phyloP scores from a whole-genome alignment of 805 yeast genomes.

The Metschnikowia chrysomelidarum region DNA sequence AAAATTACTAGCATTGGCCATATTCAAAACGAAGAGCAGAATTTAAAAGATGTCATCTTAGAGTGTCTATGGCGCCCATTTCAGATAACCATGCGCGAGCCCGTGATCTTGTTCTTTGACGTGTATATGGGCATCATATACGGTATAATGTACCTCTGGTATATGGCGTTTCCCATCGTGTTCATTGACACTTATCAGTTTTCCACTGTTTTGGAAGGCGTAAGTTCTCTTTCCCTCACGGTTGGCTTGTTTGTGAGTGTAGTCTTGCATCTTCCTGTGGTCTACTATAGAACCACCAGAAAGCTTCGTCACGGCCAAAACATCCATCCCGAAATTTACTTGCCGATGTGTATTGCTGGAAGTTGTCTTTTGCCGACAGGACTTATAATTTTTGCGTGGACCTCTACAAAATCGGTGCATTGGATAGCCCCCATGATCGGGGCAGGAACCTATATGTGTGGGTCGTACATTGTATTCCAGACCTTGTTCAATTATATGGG shows the following conservation, averaged over 20 bases:
- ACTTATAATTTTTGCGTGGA: constrained; percentile 16
- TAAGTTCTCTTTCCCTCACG: constrained; percentile 10
- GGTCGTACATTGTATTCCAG: constrained; percentile 16
- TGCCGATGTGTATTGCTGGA: constrained; percentile 16
- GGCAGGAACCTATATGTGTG: constrained; percentile 13
- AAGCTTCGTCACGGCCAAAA: constrained; percentile 6
- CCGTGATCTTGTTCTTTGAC: constrained; percentile 15
- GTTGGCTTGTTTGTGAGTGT: constrained; percentile 13
- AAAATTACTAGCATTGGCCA: constrained; percentile 17
- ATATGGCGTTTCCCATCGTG: constrained; percentile 18
- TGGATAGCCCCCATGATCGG: constrained; percentile 18
- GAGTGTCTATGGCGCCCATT: constrained; percentile 17
- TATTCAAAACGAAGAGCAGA: constrained; percentile 12
- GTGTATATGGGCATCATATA: constrained; percentile 16
- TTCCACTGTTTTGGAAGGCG: constrained; percentile 14
- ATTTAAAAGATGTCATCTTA: constrained; percentile 5
- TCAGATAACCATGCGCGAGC: constrained; percentile 14
- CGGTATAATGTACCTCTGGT: constrained; percentile 16
- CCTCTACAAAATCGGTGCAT: constrained; percentile 12
- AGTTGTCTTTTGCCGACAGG: constrained; percentile 15
- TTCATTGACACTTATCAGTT: constrained; percentile 12
- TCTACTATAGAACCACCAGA: constrained; percentile 9
- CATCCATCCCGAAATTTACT: constrained; percentile 13
- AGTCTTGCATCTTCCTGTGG: constrained; percentile 8
- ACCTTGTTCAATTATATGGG: constrained; percentile 16